Conservation (phyloP, 495 filamentous ascomycete species). For the Amphirosellinia nigrospora region DNA sequence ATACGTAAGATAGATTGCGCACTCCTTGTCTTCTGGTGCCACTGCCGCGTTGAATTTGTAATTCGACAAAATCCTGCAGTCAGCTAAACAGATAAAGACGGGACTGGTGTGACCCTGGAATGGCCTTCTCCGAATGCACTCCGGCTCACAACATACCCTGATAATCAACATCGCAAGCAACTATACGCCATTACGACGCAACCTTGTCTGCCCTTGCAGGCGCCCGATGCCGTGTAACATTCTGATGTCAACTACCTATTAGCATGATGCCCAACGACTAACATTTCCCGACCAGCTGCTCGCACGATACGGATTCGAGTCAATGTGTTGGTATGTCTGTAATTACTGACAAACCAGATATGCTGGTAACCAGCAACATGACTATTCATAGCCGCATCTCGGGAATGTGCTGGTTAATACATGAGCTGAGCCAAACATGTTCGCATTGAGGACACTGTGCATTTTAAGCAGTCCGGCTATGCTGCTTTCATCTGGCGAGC, state of each 20-base stretch:
- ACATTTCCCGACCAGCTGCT: slow-evolving; percentile 13
- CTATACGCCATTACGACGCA: slow-evolving; percentile 14
- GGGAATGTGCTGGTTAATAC: neutral
- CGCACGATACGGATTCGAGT: neutral
- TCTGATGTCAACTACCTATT: slow-evolving; percentile 24
- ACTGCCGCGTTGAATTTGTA: slow-evolving; percentile 6
- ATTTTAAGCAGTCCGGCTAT: neutral
- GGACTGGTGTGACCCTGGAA: slow-evolving; percentile 34
- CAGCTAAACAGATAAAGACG: slow-evolving; percentile 38
- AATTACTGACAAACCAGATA: neutral
- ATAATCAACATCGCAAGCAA: slow-evolving; percentile 23
- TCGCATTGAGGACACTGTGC: slow-evolving; percentile 10
- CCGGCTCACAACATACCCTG: slow-evolving; percentile 32
- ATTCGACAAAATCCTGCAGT: slow-evolving; percentile 3
- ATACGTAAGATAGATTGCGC: slow-evolving; percentile 14
- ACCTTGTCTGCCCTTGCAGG: slow-evolving; percentile 28
- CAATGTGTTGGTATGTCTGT: neutral
- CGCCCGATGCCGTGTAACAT: slow-evolving; percentile 26
- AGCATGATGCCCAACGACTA: slow-evolving; percentile 24
- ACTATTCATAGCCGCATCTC: neutral
- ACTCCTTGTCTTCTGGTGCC: slow-evolving; percentile 2
- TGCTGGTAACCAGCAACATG: slow-evolving; percentile 1
- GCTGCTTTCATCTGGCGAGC: slow-evolving; percentile 17
- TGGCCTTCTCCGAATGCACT: slow-evolving; percentile 37
- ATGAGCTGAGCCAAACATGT: neutral